Percentiles rank a stretch among this genome's conserved stretches.
Evolutionary conservation across 2,329 filamentous ascomycete genomes (phyloP).

Genomic region (Penicillium sp.): DNA sequence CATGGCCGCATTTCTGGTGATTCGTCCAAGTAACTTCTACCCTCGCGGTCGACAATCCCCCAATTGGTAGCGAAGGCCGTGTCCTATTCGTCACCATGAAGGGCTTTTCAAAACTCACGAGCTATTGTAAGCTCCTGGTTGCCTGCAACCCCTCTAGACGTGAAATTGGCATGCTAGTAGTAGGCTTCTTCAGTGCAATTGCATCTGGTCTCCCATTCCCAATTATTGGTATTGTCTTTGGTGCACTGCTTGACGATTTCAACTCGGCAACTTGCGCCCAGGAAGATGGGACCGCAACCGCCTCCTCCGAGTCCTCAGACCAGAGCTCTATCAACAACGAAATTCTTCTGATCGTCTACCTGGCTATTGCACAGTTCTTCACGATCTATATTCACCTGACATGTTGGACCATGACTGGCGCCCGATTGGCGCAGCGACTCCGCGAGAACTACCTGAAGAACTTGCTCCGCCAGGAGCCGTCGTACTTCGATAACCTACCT

Average conservation of each 20-base stretch:
- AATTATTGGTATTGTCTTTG: slow-evolving; percentile 42
- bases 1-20: not conserved
- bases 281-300: slow-evolving; percentile 6
- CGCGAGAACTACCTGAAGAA: slow-evolving; percentile 61
- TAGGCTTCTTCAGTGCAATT: slow-evolving; percentile 31
- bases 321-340: slow-evolving; percentile 47
- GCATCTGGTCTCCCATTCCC: slow-evolving; percentile 43
- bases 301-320: slow-evolving; percentile 18
- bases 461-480: slow-evolving; percentile 60
- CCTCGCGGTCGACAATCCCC: not conserved
- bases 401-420: slow-evolving; percentile 64
- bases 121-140: slow-evolving; percentile 38
- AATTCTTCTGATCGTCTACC: slow-evolving; percentile 62
- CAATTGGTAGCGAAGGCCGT: not conserved
- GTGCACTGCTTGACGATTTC: slow-evolving; percentile 42
- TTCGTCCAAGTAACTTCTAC: not conserved
- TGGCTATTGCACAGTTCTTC: slow-evolving; percentile 63
- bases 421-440: slow-evolving; percentile 62
- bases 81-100: slow-evolving; percentile 19
- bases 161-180: slow-evolving; percentile 29
- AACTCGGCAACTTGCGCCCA: slow-evolving; percentile 32
- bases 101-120: slow-evolving; percentile 32
- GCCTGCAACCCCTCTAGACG: slow-evolving; percentile 37
- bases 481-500: slow-evolving; percentile 63
- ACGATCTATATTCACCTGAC: slow-evolving; percentile 64